A percentile compares a stretch with the other conserved stretches of the same genome.
Conservation (phyloP, 1,284 basidiomycete species). For the Fomitiporia mediterranea region DNA sequence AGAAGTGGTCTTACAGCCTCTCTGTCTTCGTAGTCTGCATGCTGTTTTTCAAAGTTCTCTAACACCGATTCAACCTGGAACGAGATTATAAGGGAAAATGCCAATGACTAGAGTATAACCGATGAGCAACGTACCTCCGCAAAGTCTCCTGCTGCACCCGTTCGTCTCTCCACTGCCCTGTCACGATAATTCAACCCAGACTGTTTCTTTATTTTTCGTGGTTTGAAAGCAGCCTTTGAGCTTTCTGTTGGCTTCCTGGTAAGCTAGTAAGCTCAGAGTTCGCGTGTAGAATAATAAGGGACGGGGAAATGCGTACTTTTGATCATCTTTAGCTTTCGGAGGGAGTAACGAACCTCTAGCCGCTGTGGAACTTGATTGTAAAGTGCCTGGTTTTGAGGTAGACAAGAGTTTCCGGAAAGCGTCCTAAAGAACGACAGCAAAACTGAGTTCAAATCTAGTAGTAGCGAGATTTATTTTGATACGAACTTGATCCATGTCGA, state of each 20-base stretch:
- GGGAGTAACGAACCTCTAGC: slow-evolving; percentile 13
- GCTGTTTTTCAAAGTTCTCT: slow-evolving; percentile 72
- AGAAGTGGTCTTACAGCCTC: slow-evolving; percentile 42
- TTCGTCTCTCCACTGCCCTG: slow-evolving; percentile 63
- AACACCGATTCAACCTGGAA: slow-evolving; percentile 78
- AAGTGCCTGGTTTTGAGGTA: slow-evolving; percentile 25
- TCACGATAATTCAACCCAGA: slow-evolving; percentile 55
- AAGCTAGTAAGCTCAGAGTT: background rate
- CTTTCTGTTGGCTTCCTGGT: slow-evolving; percentile 33
- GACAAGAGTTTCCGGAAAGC: slow-evolving; percentile 36
- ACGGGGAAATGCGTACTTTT: slow-evolving; percentile 19
- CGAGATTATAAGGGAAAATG: background rate
- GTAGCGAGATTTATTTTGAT: background rate
- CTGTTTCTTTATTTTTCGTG: slow-evolving; percentile 65
- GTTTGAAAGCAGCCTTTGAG: slow-evolving; percentile 62
- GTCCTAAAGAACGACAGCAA: slow-evolving; percentile 29
- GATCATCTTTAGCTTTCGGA: slow-evolving; percentile 6
- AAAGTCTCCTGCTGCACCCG: slow-evolving; percentile 60
- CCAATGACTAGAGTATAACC: slow-evolving; percentile 1
- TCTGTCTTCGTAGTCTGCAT: slow-evolving; percentile 49
- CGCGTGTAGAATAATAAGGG: background rate
- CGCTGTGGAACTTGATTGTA: slow-evolving; percentile 4
- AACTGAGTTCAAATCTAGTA: slow-evolving; percentile 2
- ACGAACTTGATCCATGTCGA: slow-evolving; percentile 16
- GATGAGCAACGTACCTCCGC: slow-evolving; percentile 45